Conservation (phyloP, 805 yeast species). For the Kodamaea fukazawae region DNA sequence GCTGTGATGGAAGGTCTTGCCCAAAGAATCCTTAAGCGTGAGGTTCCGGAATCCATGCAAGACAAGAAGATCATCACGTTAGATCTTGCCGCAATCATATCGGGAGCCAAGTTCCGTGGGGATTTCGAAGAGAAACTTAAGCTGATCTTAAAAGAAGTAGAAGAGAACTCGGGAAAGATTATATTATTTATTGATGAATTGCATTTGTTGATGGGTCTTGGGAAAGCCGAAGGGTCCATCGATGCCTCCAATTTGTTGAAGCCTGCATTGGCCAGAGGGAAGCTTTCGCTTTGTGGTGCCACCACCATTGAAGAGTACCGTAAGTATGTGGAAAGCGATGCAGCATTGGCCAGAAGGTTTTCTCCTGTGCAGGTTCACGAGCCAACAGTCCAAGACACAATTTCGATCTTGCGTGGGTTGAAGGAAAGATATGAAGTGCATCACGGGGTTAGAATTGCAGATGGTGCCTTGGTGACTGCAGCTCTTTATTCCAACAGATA, state of each 20-base stretch:
- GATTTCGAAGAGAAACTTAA: constrained; percentile 93
- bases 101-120: constrained; percentile 95
- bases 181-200: constrained; percentile 89
- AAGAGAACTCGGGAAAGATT: constrained; percentile 68
- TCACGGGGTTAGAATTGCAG: constrained; percentile 94
- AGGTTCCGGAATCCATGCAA: constrained; percentile 93
- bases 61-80: constrained; percentile 78
- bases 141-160: constrained; percentile 76
- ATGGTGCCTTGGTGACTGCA: constrained; percentile 90
- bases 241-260: constrained; percentile 92
- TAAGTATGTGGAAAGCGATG: constrained; percentile 92
- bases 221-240: constrained; percentile 91
- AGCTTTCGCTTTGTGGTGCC: constrained; percentile 92
- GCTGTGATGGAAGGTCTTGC: constrained; percentile 96
- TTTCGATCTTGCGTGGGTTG: constrained; percentile 86
- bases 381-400: constrained; percentile 88
- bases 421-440: constrained; percentile 95
- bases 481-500: constrained; percentile 87
- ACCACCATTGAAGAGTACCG: constrained; percentile 92
- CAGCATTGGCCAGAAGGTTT: constrained; percentile 91
- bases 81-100: constrained; percentile 84
- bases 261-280: constrained; percentile 92
- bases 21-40: constrained; percentile 85
- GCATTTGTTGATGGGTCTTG: constrained; percentile 84
- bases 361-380: constrained; percentile 85